Base-by-base conservation (phyloP, 2,329 filamentous ascomycete genomes). In the Phialophora chinensis region DNA sequence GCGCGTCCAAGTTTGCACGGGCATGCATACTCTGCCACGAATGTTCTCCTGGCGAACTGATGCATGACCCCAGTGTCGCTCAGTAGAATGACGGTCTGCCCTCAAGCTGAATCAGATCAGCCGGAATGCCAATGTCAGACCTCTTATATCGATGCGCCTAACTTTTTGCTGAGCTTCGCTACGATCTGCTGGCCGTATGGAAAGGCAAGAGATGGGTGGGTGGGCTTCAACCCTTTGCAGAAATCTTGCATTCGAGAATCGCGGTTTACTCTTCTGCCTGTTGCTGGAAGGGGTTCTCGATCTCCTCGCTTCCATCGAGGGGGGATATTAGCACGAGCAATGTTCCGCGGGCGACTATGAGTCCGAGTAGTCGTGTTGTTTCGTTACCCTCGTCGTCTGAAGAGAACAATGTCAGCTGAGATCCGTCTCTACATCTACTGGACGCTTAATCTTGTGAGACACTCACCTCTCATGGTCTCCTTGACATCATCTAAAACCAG, bases 401-500 rank as follows among this genome's bases (percentile, higher is more conserved):
- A 27, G 29, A 53, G 11, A 59, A 73, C 66, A 75, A 72, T 49
- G 17, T n/a, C 44, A 35, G 53, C 17, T n/a, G n/a, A 44, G 38
- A n/a, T 44, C 17, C 6, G 38, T 44, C 14, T 44, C 38, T n/a
- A 44, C 6, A 6, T n/a, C 8, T 3, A 6, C 38, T 42, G 4
- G 38, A 42, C 17, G 38, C 17, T 8, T n/a, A 7, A 17, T 44
- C 14, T n/a, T n/a, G 38, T 17, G 38, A n/a, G 17, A 17, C n/a
- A 29, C 85, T 69, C 81, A 96, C 94, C 94, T 83, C 90, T 87
- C 80, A 97, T 88, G 56, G 90, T 86, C 79, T 99, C 95, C 78
- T 95, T 89, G 60, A 96, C 94, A 73, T 98, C 91, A 75, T 98
- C 95, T 64, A 99, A 84, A 29, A 99, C 95, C 69, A 99, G 85